Evolutionary conservation across 192 early-diverging fungal species (phyloP).

Genomic region (Podochytrium sp.): DNA sequence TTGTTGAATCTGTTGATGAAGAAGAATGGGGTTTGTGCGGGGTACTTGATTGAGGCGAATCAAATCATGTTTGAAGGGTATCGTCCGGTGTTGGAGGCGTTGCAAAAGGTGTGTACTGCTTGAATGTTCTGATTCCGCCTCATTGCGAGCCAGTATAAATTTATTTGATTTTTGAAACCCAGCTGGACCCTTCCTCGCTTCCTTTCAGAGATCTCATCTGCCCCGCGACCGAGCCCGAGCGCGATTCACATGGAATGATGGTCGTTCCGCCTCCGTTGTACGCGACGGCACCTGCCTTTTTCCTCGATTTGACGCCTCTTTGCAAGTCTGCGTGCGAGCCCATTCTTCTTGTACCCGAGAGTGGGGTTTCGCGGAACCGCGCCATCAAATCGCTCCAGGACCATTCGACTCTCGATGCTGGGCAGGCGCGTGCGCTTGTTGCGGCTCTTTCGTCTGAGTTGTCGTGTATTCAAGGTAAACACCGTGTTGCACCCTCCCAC

Average conservation of each 20-base stretch:
- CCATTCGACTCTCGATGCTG: constrained; percentile 48
- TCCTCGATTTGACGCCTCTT: constrained; percentile 1
- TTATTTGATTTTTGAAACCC: too few relatives aligned
- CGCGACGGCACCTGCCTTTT: constrained; percentile 2
- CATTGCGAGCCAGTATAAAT: too few relatives aligned
- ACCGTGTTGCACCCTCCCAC: too few relatives aligned
- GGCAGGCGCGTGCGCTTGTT: constrained; percentile 54
- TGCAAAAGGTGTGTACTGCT: constrained; percentile 21
- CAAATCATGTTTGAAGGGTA: constrained; percentile 40
- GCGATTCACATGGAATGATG: neutral
- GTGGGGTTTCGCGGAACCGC: neutral
- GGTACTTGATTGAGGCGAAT: constrained; percentile 34
- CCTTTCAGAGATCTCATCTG: constrained; percentile 28
- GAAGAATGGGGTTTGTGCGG: neutral
- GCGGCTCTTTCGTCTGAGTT: constrained; percentile 53
- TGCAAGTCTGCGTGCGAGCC: neutral
- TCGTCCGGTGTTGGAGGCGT: constrained; percentile 28
- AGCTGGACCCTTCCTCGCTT: constrained; percentile 17
- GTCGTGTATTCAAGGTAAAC: constrained; percentile 59
- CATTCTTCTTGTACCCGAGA: neutral
- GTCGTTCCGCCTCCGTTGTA: constrained; percentile 17
- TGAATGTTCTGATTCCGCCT: neutral
- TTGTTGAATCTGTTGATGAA: neutral
- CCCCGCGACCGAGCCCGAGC: constrained; percentile 17
- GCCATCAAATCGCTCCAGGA: constrained; percentile 12